These are phyloP conservation scores for Gardenia jasminoides DNA, from an alignment of 257 asterid genomes.

Conservation along the genomic window DNA sequence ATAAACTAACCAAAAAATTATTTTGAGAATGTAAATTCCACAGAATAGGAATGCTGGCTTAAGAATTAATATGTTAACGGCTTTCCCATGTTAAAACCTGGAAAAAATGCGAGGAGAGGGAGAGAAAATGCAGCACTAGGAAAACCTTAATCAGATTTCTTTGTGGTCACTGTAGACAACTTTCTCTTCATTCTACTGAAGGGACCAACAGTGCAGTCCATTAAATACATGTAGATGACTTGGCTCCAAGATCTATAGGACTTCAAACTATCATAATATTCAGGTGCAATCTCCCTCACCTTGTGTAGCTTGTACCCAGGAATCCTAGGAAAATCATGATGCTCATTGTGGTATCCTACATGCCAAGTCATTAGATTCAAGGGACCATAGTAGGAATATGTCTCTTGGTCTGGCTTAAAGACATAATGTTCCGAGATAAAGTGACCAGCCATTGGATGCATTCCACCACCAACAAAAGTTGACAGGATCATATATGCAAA, in stretches of 20 bases:
- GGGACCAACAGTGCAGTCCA: constrained; percentile 79
- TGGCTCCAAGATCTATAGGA: constrained; percentile 87
- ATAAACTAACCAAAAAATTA: neutral
- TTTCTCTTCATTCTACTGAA: constrained; percentile 90
- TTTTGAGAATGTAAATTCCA: neutral
- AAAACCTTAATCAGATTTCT: constrained; percentile 47
- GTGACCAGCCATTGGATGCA: constrained; percentile 99
- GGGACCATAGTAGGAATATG: constrained; percentile 89
- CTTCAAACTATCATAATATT: constrained; percentile 59
- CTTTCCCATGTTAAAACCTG: neutral
- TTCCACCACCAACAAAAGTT: constrained; percentile 88
- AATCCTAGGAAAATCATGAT: constrained; percentile 94
- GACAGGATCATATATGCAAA: constrained; percentile 77
- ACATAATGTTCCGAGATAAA: constrained; percentile 90
- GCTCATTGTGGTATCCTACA: constrained; percentile 94
- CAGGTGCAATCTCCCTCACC: constrained; percentile 95
- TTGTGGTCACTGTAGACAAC: constrained; percentile 31
- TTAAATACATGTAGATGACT: constrained; percentile 74
- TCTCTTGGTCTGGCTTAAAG: constrained; percentile 73
- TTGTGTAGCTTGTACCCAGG: constrained; percentile 81
- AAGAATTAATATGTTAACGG: neutral
- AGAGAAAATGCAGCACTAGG: neutral
- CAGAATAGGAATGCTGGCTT: neutral
- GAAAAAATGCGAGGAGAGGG: neutral
- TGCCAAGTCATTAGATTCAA: constrained; percentile 85